phyloP scores from a whole-genome alignment of 177 flowering plant genomes.

The Vitis hybrid region DNA sequence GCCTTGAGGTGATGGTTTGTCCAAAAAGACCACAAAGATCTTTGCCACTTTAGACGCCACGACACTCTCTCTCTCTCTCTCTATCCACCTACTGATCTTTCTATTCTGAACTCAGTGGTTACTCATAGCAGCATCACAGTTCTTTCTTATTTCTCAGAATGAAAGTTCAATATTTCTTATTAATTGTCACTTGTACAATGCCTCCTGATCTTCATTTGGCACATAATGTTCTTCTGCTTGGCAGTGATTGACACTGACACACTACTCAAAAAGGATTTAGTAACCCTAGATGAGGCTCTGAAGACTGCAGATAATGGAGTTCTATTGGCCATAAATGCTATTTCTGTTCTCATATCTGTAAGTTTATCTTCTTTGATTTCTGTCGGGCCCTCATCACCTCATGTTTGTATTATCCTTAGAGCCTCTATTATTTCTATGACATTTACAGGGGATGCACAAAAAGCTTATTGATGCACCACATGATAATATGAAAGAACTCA shows the following conservation, averaged over 20 bases:
- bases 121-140: neutral
- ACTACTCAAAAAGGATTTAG: constrained; percentile 68
- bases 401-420: neutral
- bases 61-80: too few species aligned
- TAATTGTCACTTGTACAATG: neutral
- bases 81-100: too few species aligned
- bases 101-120: too few species aligned
- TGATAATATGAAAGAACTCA: constrained; percentile 42
- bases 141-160: neutral
- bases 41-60: too few species aligned
- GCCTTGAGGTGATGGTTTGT: too few species aligned
- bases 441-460: constrained; percentile 57
- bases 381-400: neutral
- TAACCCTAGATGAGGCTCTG: constrained; percentile 90
- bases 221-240: constrained; percentile 7
- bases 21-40: too few species aligned
- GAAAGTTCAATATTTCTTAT: neutral
- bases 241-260: constrained; percentile 80
- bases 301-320: constrained; percentile 82
- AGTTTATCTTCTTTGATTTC: constrained; percentile 27
- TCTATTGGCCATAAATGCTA: constrained; percentile 63
- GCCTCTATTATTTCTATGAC: constrained; percentile 5
- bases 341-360: constrained; percentile 69
- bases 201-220: constrained; percentile 1
- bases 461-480: constrained; percentile 42